A percentile compares a stretch with the other conserved stretches of the same genome.
phyloP scores from a whole-genome alignment of 345 rosid genomes.

The Schrenkiella parvula region DNA sequence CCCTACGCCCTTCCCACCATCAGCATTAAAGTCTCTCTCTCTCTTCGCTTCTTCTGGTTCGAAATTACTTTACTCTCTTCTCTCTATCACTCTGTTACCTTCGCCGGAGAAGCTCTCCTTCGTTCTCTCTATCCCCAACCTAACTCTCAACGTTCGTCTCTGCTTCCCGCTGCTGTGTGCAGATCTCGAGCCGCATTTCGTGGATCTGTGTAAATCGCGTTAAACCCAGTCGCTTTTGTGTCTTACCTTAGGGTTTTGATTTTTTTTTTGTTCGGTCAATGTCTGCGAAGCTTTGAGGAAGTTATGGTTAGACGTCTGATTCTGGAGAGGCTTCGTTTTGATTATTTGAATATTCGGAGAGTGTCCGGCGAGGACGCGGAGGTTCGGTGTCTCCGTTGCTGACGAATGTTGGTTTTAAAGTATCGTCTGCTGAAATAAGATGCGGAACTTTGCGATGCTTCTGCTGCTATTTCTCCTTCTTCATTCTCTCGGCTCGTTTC shows the following conservation, averaged over 20 bases:
- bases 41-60: slow-evolving; percentile 16
- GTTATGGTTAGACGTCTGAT: slow-evolving; percentile 15
- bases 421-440: slow-evolving; percentile 40
- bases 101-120: slow-evolving; percentile 29
- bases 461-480: slow-evolving; percentile 42
- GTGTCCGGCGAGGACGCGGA: slow-evolving; percentile 19
- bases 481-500: slow-evolving; percentile 40
- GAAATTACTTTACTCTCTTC: slow-evolving; percentile 27
- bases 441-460: slow-evolving; percentile 40
- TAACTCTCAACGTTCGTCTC: background rate
- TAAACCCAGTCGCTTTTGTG: slow-evolving; percentile 28
- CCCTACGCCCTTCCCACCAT: slow-evolving; percentile 37
- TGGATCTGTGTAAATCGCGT: slow-evolving; percentile 51
- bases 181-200: slow-evolving; percentile 53
- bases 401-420: slow-evolving; percentile 45
- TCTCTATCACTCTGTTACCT: slow-evolving; percentile 9
- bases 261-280: background rate
- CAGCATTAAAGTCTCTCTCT: slow-evolving; percentile 28
- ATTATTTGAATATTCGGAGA: slow-evolving; percentile 4
- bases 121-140: slow-evolving; percentile 2
- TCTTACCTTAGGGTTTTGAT: slow-evolving; percentile 50
- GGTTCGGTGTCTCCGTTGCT: slow-evolving; percentile 28
- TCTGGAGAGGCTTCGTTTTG: slow-evolving; percentile 21
- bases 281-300: slow-evolving; percentile 33
- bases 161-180: slow-evolving; percentile 3